Base-by-base conservation (phyloP, 2,329 filamentous ascomycete genomes). In the Alternaria sp. region DNA sequence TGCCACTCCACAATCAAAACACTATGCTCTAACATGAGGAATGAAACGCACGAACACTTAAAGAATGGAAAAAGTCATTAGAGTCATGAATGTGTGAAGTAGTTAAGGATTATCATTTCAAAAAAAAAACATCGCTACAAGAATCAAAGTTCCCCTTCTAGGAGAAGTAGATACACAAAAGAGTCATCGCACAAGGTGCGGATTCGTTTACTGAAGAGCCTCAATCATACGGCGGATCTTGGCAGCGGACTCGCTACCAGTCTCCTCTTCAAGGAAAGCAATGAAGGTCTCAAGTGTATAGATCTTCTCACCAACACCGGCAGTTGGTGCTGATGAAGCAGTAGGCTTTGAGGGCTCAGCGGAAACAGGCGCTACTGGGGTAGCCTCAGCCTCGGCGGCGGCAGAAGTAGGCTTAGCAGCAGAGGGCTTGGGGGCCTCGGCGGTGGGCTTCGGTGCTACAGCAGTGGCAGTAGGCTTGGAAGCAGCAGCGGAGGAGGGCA, bases 231-330 rank as follows among this genome's bases (percentile, higher is more conserved):
- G 61, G 23, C 61, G 61, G 28, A 63, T 61, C 54, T 61, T 63
- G 23, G 61, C 58, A 39, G 61, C 61, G 21, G 58, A 56, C 11
- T 37, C 58, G 40, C n/a, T 51, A 11, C 59, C 55, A 31, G 58
- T 53, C 37, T 63, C 58, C 50, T 63, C 9, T 45, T 63, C 55
- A 23, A 63, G 61, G 52, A 61, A 61, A 28, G 58, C 55, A 52
- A 63, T 63, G 45, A 63, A 63, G 11, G 61, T 56, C 58, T 67
- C 55, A 23, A 67, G 58, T 4, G 65, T 66, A 52, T 60, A 67
- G 9, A 53, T 63, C 60, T 67, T 63, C 60, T 67, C 62, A 23
- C 46, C 50, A 17, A 52, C 58, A 26, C 48, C 48, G 8, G 53
- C 56, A 6, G 54, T 45, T 7, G 60, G 42, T 10, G 41, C 41